Evolutionary conservation across 139 green algal genomes (phyloP).

Genomic region (Pseudopediastrum boryanum): DNA sequence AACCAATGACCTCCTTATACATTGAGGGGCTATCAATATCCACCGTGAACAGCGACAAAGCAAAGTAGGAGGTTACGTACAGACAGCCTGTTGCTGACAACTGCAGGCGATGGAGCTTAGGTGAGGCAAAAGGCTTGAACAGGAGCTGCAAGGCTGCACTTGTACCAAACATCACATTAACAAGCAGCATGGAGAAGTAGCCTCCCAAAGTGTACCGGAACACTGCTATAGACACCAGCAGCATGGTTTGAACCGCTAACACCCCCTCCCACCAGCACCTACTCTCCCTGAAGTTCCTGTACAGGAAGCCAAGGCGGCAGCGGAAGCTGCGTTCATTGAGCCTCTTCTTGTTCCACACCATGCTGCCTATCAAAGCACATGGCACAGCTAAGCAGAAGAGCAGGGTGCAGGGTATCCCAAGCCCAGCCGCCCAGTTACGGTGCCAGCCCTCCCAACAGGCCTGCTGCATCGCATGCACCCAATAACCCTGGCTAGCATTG

Average conservation of each 20-base stretch:
- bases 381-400: constrained; percentile 12
- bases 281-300: not conserved
- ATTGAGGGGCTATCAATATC: no score
- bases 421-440: not conserved
- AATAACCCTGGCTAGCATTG: not conserved
- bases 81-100: not conserved
- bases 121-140: not conserved
- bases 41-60: not conserved
- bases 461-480: constrained; percentile 3
- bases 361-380: not conserved
- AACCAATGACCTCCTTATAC: no score
- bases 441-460: not conserved
- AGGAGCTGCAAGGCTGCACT: not conserved
- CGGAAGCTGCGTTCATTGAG: not conserved
- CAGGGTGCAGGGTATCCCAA: not conserved
- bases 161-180: not conserved
- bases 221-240: constrained; percentile 8
- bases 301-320: not conserved
- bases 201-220: not conserved
- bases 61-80: not conserved
- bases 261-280: not conserved
- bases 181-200: not conserved
- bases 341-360: not conserved
- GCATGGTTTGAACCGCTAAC: not conserved
- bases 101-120: not conserved